phyloP scores from a whole-genome alignment of 305 asterid species.

The Solanum chacoense region DNA sequence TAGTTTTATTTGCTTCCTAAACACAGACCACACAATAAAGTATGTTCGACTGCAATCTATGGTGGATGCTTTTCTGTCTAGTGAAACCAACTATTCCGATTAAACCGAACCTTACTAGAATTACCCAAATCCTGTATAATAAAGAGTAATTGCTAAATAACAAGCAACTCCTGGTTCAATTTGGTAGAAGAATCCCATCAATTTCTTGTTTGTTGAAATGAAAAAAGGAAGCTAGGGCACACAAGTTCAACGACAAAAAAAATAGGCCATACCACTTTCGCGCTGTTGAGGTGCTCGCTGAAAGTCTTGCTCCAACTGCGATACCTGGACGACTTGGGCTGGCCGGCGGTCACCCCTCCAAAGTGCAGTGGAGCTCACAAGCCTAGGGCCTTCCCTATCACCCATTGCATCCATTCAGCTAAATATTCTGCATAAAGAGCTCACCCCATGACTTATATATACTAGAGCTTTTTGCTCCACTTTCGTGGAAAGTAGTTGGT shows the following conservation, averaged over 20 bases:
- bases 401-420: background rate
- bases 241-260: background rate
- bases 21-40: background rate
- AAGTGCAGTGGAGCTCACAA: background rate
- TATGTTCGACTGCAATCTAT: background rate
- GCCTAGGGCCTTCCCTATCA: background rate
- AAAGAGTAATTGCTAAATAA: background rate
- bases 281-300: constrained; percentile 77
- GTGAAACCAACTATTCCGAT: background rate
- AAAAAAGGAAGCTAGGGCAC: background rate
- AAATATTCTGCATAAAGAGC: background rate
- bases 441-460: background rate
- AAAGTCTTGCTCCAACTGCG: constrained; percentile 84
- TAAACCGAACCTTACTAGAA: background rate
- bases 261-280: constrained; percentile 52
- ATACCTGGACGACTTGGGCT: constrained; percentile 3
- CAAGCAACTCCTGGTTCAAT: background rate
- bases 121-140: background rate
- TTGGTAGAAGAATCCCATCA: background rate
- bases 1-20: background rate
- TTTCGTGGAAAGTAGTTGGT: background rate
- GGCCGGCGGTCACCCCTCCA: background rate
- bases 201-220: background rate
- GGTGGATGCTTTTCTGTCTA: background rate
- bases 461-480: background rate